Evolutionary conservation across 768 basidiomycete genomes (phyloP).

Genomic region (Suillus placidus): DNA sequence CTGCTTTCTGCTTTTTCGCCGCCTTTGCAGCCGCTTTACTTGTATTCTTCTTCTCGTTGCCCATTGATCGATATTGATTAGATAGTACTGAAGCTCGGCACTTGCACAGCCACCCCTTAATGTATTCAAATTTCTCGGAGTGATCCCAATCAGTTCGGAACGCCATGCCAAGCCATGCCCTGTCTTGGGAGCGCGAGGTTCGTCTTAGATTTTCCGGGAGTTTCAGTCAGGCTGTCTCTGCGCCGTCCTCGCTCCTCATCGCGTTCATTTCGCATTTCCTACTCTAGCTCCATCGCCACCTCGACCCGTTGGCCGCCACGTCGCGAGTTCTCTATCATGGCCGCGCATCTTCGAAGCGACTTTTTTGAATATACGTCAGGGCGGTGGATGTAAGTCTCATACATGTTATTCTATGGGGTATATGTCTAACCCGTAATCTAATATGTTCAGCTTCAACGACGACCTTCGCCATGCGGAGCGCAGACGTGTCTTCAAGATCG

Average conservation of each 20-base stretch:
- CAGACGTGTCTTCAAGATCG: constrained; percentile 43
- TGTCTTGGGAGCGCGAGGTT: not conserved
- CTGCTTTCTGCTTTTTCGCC: constrained; percentile 66
- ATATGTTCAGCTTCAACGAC: constrained; percentile 42
- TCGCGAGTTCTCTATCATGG: constrained; percentile 23
- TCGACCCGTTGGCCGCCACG: not conserved
- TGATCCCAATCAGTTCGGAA: too few relatives aligned
- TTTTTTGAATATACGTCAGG: constrained; percentile 48
- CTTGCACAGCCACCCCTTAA: not conserved
- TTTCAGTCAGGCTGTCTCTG: not conserved
- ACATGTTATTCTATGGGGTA: constrained; percentile 29
- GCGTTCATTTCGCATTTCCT: not conserved
- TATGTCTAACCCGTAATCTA: constrained; percentile 32
- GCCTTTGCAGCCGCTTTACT: constrained; percentile 52
- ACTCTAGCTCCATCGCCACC: not conserved
- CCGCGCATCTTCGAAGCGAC: constrained; percentile 33
- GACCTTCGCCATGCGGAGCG: constrained; percentile 51
- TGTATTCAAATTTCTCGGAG: too few relatives aligned
- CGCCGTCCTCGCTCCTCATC: not conserved
- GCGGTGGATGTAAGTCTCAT: constrained; percentile 45
- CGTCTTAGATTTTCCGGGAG: not conserved
- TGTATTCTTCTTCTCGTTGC: constrained; percentile 21
- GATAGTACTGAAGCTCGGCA: too few relatives aligned
- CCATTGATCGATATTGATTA: constrained; percentile 13
- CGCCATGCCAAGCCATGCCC: too few relatives aligned